These are phyloP conservation scores for Dicorynia guianensis DNA, from an alignment of 306 rosid genomes.

Conservation along the genomic window DNA sequence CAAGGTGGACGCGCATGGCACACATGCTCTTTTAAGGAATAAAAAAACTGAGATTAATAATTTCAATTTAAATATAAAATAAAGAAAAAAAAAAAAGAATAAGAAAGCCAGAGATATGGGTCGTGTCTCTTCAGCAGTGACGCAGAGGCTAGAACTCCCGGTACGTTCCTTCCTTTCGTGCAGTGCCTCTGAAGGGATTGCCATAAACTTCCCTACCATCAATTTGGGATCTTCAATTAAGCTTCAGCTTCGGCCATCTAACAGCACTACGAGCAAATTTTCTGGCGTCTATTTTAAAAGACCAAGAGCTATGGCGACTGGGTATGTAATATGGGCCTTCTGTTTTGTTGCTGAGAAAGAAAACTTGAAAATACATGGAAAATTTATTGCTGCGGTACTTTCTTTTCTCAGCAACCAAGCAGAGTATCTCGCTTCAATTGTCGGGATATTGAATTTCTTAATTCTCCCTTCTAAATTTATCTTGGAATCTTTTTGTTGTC, in stretches of 20 bases:
- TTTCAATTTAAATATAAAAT: too few relatives aligned
- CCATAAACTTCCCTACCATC: slow-evolving; percentile 40
- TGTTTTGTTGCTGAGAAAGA: slow-evolving; percentile 3
- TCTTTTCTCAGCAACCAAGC: neutral
- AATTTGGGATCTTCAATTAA: slow-evolving; percentile 26
- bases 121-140: slow-evolving; percentile 32
- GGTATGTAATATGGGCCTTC: slow-evolving; percentile 42
- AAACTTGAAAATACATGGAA: neutral
- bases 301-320: slow-evolving; percentile 52
- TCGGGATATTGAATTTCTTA: neutral
- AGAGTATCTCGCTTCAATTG: neutral
- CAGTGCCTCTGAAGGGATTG: neutral
- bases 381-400: neutral
- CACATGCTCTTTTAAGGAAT: too few relatives aligned
- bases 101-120: too few relatives aligned
- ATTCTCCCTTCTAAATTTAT: slow-evolving; percentile 16
- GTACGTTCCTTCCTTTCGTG: slow-evolving; percentile 9
- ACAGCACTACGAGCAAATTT: neutral
- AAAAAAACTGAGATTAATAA: too few relatives aligned
- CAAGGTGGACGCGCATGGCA: too few relatives aligned
- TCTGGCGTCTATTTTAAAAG: neutral
- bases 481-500: neutral
- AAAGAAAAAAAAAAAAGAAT: too few relatives aligned
- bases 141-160: neutral
- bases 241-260: slow-evolving; percentile 40